Conservation (phyloP, 75 land plant genomes). For the Sequoia sempervirens region DNA sequence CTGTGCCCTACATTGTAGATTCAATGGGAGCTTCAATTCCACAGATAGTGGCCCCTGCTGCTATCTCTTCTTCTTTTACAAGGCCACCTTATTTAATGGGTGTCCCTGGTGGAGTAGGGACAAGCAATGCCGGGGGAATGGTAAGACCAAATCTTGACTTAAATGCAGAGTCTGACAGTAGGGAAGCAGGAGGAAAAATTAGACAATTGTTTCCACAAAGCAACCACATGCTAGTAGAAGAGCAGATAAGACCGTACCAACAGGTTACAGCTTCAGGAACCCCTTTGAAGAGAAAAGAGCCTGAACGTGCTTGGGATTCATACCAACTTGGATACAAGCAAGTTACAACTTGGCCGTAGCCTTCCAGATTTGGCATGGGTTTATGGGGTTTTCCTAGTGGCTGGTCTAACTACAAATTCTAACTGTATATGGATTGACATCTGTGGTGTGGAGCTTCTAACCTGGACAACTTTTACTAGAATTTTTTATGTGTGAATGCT, state of each 20-base stretch:
- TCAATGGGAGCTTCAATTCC: slow-evolving; percentile 33
- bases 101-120: slow-evolving; percentile 17
- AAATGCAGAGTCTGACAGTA: slow-evolving; percentile 33
- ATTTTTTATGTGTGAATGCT: neutral
- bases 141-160: slow-evolving; percentile 62
- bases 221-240: slow-evolving; percentile 23
- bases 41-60: slow-evolving; percentile 33
- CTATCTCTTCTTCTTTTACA: slow-evolving; percentile 23
- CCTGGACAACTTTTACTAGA: slow-evolving; percentile 3
- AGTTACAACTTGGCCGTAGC: slow-evolving; percentile 5
- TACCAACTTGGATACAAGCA: slow-evolving; percentile 38
- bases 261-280: slow-evolving; percentile 28
- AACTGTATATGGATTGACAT: slow-evolving; percentile 2
- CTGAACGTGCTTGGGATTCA: slow-evolving; percentile 71
- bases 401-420: slow-evolving; percentile 6
- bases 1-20: slow-evolving; percentile 20
- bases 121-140: slow-evolving; percentile 19
- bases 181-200: slow-evolving; percentile 20
- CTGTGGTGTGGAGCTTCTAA: slow-evolving; percentile 5
- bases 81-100: slow-evolving; percentile 41
- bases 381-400: neutral
- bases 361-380: neutral
- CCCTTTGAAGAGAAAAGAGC: slow-evolving; percentile 69
- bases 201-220: slow-evolving; percentile 31
- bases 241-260: slow-evolving; percentile 17